These are phyloP conservation scores for Laetiporus sulphureus DNA, from an alignment of 1,284 basidiomycete genomes.

Conservation along the genomic window DNA sequence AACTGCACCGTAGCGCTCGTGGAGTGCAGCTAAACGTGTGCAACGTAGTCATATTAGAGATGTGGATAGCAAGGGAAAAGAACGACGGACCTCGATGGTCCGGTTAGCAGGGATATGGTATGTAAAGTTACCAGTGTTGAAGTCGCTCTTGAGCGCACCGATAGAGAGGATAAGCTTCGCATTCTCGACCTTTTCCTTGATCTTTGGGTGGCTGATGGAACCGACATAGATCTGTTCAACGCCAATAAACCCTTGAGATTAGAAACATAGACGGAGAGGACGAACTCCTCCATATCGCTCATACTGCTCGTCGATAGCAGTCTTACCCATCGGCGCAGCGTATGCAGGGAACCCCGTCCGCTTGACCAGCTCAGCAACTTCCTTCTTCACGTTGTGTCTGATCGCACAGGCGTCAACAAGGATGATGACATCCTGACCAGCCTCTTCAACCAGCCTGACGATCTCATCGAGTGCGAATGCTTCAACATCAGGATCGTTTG, in stretches of 20 bases:
- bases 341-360: constrained; percentile 75
- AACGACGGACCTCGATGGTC: constrained; percentile 61
- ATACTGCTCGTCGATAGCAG: constrained; percentile 72
- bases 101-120: constrained; percentile 58
- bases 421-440: constrained; percentile 63
- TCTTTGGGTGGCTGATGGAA: constrained; percentile 61
- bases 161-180: constrained; percentile 84
- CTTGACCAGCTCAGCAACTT: constrained; percentile 64
- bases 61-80: neutral
- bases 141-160: constrained; percentile 80
- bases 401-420: constrained; percentile 87
- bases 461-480: constrained; percentile 74
- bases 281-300: constrained; percentile 85
- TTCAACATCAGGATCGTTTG: constrained; percentile 57
- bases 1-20: constrained; percentile 67
- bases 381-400: constrained; percentile 69
- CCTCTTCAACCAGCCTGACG: constrained; percentile 52
- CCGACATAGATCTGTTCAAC: constrained; percentile 70
- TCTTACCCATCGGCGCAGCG: constrained; percentile 87
- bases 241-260: neutral
- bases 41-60: neutral
- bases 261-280: constrained; percentile 7
- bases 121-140: constrained; percentile 86
- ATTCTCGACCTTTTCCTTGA: constrained; percentile 74
- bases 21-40: constrained; percentile 65